Evolutionary conservation across 2,329 filamentous ascomycete genomes (phyloP), one percentile per base, ranked within the genome.

Genomic region (Xylariaceae sp.): DNA sequence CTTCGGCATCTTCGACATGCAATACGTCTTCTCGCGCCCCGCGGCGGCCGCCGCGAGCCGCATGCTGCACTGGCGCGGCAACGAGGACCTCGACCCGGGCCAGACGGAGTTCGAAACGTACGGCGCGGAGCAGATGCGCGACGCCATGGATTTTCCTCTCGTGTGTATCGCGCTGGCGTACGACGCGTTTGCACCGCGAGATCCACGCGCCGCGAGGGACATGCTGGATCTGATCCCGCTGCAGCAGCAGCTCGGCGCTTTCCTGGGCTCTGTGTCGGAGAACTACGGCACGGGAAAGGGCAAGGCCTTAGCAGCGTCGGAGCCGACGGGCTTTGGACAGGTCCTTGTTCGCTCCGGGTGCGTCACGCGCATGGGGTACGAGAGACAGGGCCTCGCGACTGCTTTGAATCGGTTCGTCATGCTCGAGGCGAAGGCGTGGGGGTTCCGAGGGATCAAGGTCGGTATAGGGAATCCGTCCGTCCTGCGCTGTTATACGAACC

Each of bases 101-200:
- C 28, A 26, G 7, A 2, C 24, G 8, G 48, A 45, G 4, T 58
- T 58, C 37, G 55, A 58, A 41, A 24, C 21, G 7, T 28, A 43
- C 28, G 55, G 55, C 11, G 40, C 29, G 5, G 36, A 37, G 6
- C 34, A 44, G 34, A 58, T 71, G 23, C 63, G 69, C 2, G 66
- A 66, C 49, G 50, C 66, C 41, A 73, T 73, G 71, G 70, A 72
- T 45, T 73, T 73, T 44, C 69, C 69, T 1, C 62, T 72, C 7
- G 69, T 70, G 2, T 70, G 66, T 8, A 49, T 73, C 19, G 70
- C 69, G 1, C 57, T 73, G 16, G 62, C 68, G 3, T 71, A 66
- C 47, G 71, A 73, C 50, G 62, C 60, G 34, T 48, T 59, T 43
- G 34, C 59, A 4, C 21, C 53, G 1, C 47, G 66, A 17, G 60